These are phyloP conservation scores for Saccharum officinarum DNA, from an alignment of 176 grass and related monocot species.

Conservation along the genomic window DNA sequence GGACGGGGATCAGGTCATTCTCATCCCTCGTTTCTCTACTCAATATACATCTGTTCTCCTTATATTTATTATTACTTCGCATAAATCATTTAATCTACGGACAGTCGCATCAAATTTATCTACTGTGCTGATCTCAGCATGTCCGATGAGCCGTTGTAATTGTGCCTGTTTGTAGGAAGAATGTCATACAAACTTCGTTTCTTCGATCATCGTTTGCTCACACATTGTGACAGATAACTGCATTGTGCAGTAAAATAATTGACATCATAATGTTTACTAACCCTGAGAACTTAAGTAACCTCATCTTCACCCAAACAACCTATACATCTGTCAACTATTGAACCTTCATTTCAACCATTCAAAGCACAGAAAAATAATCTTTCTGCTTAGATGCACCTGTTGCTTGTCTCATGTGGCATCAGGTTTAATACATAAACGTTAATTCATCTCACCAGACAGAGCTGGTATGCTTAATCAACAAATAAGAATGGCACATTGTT, in stretches of 20 bases:
- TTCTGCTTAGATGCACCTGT: not conserved
- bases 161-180: not conserved
- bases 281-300: not conserved
- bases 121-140: not conserved
- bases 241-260: not conserved
- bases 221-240: not conserved
- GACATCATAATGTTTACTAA: not conserved
- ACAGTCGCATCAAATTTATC: not conserved
- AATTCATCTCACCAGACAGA: not conserved
- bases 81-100: not conserved
- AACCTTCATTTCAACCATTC: not conserved
- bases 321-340: not conserved
- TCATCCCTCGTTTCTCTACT: slow-evolving; percentile 6
- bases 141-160: not conserved
- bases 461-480: not conserved
- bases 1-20: slow-evolving; percentile 81
- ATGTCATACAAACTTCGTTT: not conserved
- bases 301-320: not conserved
- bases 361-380: not conserved
- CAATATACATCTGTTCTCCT: not conserved
- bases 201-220: not conserved
- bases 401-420: not conserved
- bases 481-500: not conserved
- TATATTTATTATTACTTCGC: not conserved
- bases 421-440: not conserved